These are phyloP conservation scores for Russula earlei DNA, from an alignment of 768 basidiomycete genomes.

Conservation along the genomic window DNA sequence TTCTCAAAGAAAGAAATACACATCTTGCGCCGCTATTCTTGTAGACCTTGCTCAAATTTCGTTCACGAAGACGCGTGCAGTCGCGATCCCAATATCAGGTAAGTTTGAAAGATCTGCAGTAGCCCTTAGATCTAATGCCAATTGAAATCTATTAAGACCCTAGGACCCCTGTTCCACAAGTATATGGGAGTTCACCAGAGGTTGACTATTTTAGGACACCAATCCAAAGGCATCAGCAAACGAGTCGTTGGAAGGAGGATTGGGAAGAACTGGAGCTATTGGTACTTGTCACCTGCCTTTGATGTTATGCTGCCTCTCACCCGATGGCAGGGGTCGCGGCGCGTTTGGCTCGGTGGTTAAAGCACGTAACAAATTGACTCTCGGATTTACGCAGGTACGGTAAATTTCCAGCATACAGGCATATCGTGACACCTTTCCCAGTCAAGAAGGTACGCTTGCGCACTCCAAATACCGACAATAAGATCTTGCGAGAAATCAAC, in stretches of 20 bases:
- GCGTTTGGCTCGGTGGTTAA: conserved; percentile 94
- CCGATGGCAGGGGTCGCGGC: conserved; percentile 61
- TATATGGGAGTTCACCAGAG: conserved; percentile 49
- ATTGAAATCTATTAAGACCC: conserved; percentile 27
- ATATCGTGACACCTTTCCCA: conserved; percentile 22
- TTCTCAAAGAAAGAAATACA: conserved; percentile 41
- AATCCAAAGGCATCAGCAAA: conserved; percentile 34
- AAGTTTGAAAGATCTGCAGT: neutral
- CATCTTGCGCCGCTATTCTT: conserved; percentile 49
- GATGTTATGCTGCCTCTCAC: neutral
- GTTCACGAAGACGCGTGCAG: conserved; percentile 4
- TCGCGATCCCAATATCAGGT: conserved; percentile 27
- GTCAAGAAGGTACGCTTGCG: conserved; percentile 87
- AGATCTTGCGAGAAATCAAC: conserved; percentile 86
- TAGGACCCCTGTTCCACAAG: conserved; percentile 41
- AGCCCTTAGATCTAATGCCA: neutral
- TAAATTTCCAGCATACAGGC: neutral
- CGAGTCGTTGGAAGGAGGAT: conserved; percentile 85
- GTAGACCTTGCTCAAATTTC: conserved; percentile 34
- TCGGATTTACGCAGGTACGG: conserved; percentile 69
- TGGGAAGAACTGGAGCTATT: conserved; percentile 89
- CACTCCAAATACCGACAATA: conserved; percentile 68
- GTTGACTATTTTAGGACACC: conserved; percentile 49
- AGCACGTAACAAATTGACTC: conserved; percentile 82
- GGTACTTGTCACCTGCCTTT: conserved; percentile 29